Evolutionary conservation across 2,329 filamentous ascomycete genomes (phyloP).

Genomic region (Hypoxylon sp.): DNA sequence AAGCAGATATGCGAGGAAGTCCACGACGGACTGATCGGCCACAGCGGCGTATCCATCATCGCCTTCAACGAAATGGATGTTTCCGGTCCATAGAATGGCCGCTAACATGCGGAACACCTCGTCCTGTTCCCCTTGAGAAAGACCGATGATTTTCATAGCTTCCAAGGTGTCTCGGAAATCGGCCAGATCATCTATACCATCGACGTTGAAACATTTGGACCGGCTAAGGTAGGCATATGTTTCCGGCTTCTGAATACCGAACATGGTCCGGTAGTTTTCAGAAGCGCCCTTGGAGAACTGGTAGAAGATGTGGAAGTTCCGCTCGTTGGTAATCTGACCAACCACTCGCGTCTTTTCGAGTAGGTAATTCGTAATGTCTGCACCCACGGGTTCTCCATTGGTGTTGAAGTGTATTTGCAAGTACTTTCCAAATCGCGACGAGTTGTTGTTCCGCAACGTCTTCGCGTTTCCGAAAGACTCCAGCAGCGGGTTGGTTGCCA

Average conservation of each 20-base stretch:
- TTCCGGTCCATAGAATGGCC: conserved; percentile 93
- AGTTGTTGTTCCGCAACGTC: conserved; percentile 98
- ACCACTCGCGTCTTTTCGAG: conserved; percentile 96
- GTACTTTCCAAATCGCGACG: conserved; percentile 98
- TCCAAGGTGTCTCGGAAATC: conserved; percentile 93
- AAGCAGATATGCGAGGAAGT: conserved; percentile 93
- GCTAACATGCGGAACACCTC: conserved; percentile 97
- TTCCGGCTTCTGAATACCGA: conserved; percentile 91
- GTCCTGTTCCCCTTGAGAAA: conserved; percentile 90
- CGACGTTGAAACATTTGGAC: conserved; percentile 95
- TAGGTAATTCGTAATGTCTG: conserved; percentile 98
- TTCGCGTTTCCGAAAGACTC: conserved; percentile 99
- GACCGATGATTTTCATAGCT: conserved; percentile 94
- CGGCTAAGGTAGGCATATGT: conserved; percentile 94
- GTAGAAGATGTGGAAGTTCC: conserved; percentile 99
- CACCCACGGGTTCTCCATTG: conserved; percentile 92
- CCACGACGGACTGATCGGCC: conserved; percentile 89
- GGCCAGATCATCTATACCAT: conserved; percentile 90
- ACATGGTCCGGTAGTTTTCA: conserved; percentile 87
- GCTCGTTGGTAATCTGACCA: conserved; percentile 93
- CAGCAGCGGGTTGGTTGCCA: conserved; percentile 95
- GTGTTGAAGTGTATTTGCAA: conserved; percentile 96
- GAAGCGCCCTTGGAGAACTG: conserved; percentile 97
- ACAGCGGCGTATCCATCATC: conserved; percentile 91
- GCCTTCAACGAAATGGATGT: conserved; percentile 91